Conservation (phyloP, 306 rosid species). For the Dryas drummondii region DNA sequence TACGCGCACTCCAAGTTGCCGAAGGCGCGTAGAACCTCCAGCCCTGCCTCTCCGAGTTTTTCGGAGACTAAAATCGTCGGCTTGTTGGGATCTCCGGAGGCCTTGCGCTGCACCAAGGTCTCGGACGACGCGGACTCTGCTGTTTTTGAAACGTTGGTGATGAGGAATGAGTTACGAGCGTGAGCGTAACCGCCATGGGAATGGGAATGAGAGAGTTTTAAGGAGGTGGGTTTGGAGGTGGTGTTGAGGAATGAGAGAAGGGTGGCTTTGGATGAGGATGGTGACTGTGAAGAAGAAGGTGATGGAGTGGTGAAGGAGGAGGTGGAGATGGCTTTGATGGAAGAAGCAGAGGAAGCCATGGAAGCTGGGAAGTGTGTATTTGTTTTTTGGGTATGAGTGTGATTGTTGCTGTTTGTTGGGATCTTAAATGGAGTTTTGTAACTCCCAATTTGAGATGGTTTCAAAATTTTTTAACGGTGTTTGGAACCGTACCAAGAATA, state of each 20-base stretch:
- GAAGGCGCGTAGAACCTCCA: constrained; percentile 47
- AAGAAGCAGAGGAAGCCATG: constrained; percentile 59
- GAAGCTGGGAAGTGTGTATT: constrained; percentile 12
- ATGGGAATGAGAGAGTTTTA: constrained; percentile 18
- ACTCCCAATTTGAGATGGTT: not conserved
- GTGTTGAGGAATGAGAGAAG: constrained; percentile 44
- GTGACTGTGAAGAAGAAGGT: constrained; percentile 6
- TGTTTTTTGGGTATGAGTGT: not conserved
- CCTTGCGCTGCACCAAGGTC: not conserved
- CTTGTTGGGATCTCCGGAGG: no score
- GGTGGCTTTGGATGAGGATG: constrained; percentile 22
- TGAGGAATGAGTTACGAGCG: not conserved
- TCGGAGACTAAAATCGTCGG: constrained; percentile 75
- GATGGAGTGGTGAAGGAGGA: constrained; percentile 19
- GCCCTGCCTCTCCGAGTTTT: constrained; percentile 82
- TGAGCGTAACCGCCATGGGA: not conserved
- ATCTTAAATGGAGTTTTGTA: not conserved
- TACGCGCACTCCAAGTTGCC: constrained; percentile 70
- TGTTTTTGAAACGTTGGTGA: constrained; percentile 42
- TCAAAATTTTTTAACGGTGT: not conserved
- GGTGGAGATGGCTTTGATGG: constrained; percentile 33
- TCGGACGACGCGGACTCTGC: constrained; percentile 14
- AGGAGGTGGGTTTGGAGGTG: constrained; percentile 27
- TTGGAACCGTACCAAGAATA: not conserved
- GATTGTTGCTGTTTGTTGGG: not conserved